phyloP scores from a whole-genome alignment of 2,329 filamentous ascomycete genomes.

The Colletotrichum orchidophilum region DNA sequence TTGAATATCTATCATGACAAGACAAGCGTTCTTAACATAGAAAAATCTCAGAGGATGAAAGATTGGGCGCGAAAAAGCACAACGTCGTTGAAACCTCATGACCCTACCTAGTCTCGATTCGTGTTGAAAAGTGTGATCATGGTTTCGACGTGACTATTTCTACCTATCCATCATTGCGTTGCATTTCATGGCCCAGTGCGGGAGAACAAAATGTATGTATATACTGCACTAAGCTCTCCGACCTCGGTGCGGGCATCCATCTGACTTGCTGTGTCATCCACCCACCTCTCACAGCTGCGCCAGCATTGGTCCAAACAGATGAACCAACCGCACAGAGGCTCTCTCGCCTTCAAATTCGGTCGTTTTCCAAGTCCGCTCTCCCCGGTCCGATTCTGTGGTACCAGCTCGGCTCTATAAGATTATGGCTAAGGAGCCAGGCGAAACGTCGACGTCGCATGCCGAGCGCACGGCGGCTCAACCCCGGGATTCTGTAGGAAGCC shows the following conservation, averaged over 20 bases:
- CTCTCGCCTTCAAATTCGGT: neutral
- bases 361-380: neutral
- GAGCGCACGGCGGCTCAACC: conserved; percentile 80
- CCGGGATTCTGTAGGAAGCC: conserved; percentile 63
- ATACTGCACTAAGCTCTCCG: neutral
- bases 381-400: too few relatives aligned
- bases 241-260: neutral
- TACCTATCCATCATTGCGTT: neutral
- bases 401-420: too few relatives aligned
- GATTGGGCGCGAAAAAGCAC: neutral
- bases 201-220: neutral
- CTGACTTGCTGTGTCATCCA: too few relatives aligned
- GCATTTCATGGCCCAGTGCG: neutral
- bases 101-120: neutral
- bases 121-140: neutral
- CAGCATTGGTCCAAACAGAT: neutral
- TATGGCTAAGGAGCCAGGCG: neutral
- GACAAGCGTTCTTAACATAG: conserved; percentile 25
- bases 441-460: conserved; percentile 57
- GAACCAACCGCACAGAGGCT: neutral
- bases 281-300: neutral
- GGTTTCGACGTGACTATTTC: neutral
- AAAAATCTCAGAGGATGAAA: conserved; percentile 16
- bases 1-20: conserved; percentile 26
- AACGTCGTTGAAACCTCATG: neutral